These are phyloP conservation scores for Aspergillus olivimuriae DNA, from an alignment of 495 filamentous ascomycete genomes.

Conservation along the genomic window DNA sequence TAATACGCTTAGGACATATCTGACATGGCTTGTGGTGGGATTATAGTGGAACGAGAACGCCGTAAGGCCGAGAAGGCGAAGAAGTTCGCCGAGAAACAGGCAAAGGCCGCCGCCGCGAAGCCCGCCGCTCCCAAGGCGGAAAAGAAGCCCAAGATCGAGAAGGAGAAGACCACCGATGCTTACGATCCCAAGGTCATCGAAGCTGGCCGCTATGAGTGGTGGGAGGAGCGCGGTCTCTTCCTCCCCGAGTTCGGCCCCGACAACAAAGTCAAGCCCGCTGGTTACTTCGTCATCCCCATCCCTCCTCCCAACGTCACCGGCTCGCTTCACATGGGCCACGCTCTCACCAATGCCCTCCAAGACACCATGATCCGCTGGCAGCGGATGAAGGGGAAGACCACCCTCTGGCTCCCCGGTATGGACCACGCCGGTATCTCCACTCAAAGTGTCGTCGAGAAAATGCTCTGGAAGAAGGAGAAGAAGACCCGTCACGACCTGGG, in stretches of 20 bases:
- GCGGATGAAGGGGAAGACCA: slow-evolving; percentile 58
- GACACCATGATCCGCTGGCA: slow-evolving; percentile 72
- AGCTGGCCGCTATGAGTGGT: slow-evolving; percentile 51
- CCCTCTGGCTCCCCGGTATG: slow-evolving; percentile 67
- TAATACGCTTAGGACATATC: not conserved
- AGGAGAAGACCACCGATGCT: slow-evolving; percentile 47
- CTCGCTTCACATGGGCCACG: slow-evolving; percentile 65
- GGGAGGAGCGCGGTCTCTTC: slow-evolving; percentile 63
- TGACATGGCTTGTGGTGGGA: slow-evolving; percentile 14
- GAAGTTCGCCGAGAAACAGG: slow-evolving; percentile 55
- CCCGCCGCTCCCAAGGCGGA: slow-evolving; percentile 43
- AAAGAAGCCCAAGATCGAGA: slow-evolving; percentile 50
- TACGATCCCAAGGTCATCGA: slow-evolving; percentile 54
- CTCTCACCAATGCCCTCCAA: slow-evolving; percentile 60
- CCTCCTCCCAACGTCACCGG: slow-evolving; percentile 79
- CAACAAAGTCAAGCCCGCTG: slow-evolving; percentile 59
- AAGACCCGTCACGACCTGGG: slow-evolving; percentile 64
- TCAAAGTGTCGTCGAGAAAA: slow-evolving; percentile 71
- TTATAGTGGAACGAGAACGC: slow-evolving; percentile 48
- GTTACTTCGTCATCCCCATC: slow-evolving; percentile 65
- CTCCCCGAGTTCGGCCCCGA: slow-evolving; percentile 61
- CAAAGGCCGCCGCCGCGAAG: slow-evolving; percentile 36
- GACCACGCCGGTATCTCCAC: slow-evolving; percentile 76
- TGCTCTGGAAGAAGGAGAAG: slow-evolving; percentile 60
- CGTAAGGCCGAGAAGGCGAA: slow-evolving; percentile 54